Conservation (phyloP, 305 asterid species). For the Striga hermonthica region DNA sequence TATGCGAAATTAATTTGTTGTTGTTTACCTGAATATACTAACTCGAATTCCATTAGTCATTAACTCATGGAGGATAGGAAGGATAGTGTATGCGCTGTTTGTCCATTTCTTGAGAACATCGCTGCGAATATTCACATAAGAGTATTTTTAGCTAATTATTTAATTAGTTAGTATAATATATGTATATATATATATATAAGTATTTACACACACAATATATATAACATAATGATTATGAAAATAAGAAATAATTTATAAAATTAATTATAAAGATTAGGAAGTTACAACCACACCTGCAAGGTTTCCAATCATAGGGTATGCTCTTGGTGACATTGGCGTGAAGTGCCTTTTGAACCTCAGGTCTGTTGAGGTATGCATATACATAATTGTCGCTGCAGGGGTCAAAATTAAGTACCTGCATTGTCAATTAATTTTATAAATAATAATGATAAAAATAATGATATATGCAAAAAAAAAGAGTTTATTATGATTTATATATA, state of each 20-base stretch:
- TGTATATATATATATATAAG: no score
- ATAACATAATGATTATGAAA: no score
- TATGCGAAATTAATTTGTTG: no score
- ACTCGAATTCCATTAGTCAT: slow-evolving; percentile 54
- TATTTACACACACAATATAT: no score
- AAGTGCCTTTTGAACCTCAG: slow-evolving; percentile 69
- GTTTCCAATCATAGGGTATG: slow-evolving; percentile 54
- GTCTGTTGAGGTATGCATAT: slow-evolving; percentile 51
- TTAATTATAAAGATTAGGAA: no score
- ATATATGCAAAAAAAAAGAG: no score
- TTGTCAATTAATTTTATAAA: neutral
- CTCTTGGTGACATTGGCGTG: slow-evolving; percentile 70
- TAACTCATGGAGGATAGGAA: slow-evolving; percentile 54
- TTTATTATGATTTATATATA: no score
- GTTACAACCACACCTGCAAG: slow-evolving; percentile 51
- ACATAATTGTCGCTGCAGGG: slow-evolving; percentile 72
- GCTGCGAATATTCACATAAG: slow-evolving; percentile 33
- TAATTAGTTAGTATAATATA: no score
- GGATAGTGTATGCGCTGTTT: slow-evolving; percentile 52
- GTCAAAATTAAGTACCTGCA: slow-evolving; percentile 34
- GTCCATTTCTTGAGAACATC: slow-evolving; percentile 41
- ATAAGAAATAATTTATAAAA: no score
- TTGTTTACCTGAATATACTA: slow-evolving; percentile 63
- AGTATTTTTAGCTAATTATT: neutral
- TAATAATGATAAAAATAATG: neutral